Base-by-base conservation (phyloP, 768 basidiomycete genomes). In the Lactarius pseudohatsudake region DNA sequence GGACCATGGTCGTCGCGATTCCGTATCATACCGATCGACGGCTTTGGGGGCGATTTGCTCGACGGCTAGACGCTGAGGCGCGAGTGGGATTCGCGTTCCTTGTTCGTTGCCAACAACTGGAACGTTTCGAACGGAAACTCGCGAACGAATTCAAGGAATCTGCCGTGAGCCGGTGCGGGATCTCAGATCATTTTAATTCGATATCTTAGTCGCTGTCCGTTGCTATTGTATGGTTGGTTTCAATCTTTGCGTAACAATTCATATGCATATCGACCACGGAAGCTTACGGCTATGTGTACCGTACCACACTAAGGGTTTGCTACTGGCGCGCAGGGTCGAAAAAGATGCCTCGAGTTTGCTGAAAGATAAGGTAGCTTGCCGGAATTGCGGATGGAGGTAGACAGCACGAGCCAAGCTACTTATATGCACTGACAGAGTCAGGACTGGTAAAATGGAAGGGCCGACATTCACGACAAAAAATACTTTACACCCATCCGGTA, bases 11-110 rank as follows among this genome's bases (percentile, higher is more conserved):
- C 70, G 63, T 69, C 67, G 30, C 68, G 68, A 53, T 78, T 78
- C 68, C 71, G 69, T 66, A 75, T 79, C 58, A 68, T 75, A 65
- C 75, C 75, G 65, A 72, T 80, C 59, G 79, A 79, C 68, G 70
- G 70, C 54, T 80, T 76, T 69, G 79, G 76, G 0, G 59, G 65
- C 68, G 79, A 80, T 61, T 68, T 80, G 70, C 69, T 80, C 57
- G 79, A 79, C 65, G 72, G 76, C 38, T 75, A 65, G 43, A 38
- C 43, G 41, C 41, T 20, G 43, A 18, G 16, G 43, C 15, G 43
- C 22, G 26, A 28, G 50, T 26, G 50, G 26, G 50, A 53, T 53
- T 53, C 50, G 59, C 22, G 56, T 57, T 30, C 16, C 55, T 34
- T 56, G 55, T 34, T 28, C 55, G 55, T 56, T 56, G 55, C 55